Evolutionary conservation across 2,329 filamentous ascomycete genomes (phyloP), one percentile per base, ranked within the genome.

Genomic region (Xylariaceae sp.): DNA sequence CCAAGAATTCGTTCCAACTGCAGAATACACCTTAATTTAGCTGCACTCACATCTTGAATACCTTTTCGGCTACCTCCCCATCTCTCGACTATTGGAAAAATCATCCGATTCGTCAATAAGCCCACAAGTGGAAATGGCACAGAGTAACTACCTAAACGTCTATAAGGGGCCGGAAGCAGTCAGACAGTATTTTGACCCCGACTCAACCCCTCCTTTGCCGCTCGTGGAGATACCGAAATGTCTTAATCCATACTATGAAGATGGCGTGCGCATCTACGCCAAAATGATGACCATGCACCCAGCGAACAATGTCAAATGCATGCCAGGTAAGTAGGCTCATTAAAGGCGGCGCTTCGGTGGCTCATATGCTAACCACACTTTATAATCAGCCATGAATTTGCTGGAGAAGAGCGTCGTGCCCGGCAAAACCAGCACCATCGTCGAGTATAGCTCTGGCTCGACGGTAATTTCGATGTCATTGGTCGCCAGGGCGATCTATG

Each of bases 251-350:
- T 83, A 80, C 60, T 75, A 79, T 17, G 61, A 77, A 23, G 79
- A 87, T 79, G 82, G 82, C 3, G 81, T 88, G 4, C 79, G 83
- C 9, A 85, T 88, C 49, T 87, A 86, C 61, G 85, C 85, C 33
- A 87, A 88, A 72, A 84, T 88, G 82, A 82, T 88, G 79, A 84
- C 82, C 2, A 82, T 82, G 75, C 82, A 85, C 64, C 85, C 86
- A 1, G 82, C 84, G 3, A 83, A 88, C 59, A 88, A 88, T 44
- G 85, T 88, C 62, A 88, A 88, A 67, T 79, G 81, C 2, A 79
- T 88, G 71, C 85, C 85, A 64, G 82, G 81, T 81, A 69, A 24
- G 62, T 47, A 11, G 5, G 33, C 16, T 9, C 65, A 50, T 24
- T 7, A 11, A 43, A 6, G 24, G 21, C n/a, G n/a, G n/a, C n/a